Evolutionary conservation across 2,329 filamentous ascomycete genomes (phyloP), one percentile per base, ranked within the genome.

Genomic region (Colletotrichum godetiae): DNA sequence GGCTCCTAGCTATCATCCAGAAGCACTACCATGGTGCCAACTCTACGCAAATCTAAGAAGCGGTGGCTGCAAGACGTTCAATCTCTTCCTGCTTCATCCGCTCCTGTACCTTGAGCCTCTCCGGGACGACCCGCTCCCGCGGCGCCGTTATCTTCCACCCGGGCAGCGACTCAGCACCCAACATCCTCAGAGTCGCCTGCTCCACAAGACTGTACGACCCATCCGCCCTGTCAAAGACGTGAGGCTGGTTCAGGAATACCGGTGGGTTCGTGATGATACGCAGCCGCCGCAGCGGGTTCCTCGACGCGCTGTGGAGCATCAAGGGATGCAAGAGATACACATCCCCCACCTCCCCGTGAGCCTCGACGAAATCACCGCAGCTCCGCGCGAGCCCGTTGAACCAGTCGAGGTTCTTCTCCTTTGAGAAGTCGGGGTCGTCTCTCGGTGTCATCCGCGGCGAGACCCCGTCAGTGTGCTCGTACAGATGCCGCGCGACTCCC

Each of bases 381-480:
- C 76, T 79, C 60, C 74, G 79, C 57, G 79, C 81, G 2, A 87
- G 75, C 24, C 79, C 75, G 49, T 80, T 79, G 79, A 87, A 89
- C 81, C 86, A 91, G 7, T 80, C 78, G 2, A 86, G 78, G 35
- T 85, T 83, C 66, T 82, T 77, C 75, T 86, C 86, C 31, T 82
- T 76, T 27, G 77, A 73, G 75, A 89, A 89, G 2, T 82, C 82
- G 0, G 84, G 82, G 55, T 90, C 84, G 11, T 84, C 85, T 1
- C 91, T 84, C 0, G 90, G 88, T 27, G 85, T 85, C 91, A 93
- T 93, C 37, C 88, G 86, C n/a, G 92, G 91, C 29, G 87, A 89
- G 24, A 93, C 89, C 1, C 92, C 92, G 74, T 90, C 88, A 0
- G 92, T 91, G 76, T 94, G 87, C 3, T 89, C 86, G 75, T 89